phyloP scores from a whole-genome alignment of 768 basidiomycete species.

The Roridomyces roridus region DNA sequence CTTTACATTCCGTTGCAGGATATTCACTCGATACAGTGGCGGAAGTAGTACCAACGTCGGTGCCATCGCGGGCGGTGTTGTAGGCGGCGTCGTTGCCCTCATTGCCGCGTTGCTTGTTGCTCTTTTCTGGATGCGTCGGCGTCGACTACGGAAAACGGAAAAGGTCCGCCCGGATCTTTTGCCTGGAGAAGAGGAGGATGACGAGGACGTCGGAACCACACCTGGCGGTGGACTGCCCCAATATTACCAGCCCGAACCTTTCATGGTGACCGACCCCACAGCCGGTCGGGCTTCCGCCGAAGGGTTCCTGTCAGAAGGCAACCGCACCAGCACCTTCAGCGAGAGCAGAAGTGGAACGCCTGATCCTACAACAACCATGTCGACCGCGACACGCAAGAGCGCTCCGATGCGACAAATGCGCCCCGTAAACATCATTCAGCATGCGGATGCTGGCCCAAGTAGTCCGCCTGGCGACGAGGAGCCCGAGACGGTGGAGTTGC shows the following conservation, averaged over 20 bases:
- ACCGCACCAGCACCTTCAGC: constrained; percentile 30
- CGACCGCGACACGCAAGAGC: constrained; percentile 49
- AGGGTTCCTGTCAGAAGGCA: constrained; percentile 33
- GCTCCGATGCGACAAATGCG: constrained; percentile 59
- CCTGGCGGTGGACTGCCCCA: constrained; percentile 62
- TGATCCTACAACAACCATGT: constrained; percentile 37
- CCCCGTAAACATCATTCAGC: constrained; percentile 82
- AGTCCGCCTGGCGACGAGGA: constrained; percentile 43
- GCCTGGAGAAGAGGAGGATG: constrained; percentile 59
- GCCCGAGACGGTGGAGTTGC: constrained; percentile 80
- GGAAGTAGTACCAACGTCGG: constrained; percentile 45
- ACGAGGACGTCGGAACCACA: constrained; percentile 32
- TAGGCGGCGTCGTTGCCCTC: constrained; percentile 59
- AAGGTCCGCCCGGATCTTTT: constrained; percentile 76
- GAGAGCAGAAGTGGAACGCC: constrained; percentile 54
- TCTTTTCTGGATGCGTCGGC: constrained; percentile 58
- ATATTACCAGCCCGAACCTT: constrained; percentile 79
- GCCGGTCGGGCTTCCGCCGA: constrained; percentile 43
- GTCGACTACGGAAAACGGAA: constrained; percentile 40
- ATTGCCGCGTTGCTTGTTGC: constrained; percentile 46
- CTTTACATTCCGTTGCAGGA: too few relatives aligned
- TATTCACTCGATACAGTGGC: neutral
- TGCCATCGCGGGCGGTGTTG: constrained; percentile 62
- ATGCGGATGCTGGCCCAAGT: constrained; percentile 80
- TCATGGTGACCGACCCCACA: constrained; percentile 70